Base-by-base conservation (phyloP, 371 early-diverging fungal species). In the Syncephalastrum racemosum region DNA sequence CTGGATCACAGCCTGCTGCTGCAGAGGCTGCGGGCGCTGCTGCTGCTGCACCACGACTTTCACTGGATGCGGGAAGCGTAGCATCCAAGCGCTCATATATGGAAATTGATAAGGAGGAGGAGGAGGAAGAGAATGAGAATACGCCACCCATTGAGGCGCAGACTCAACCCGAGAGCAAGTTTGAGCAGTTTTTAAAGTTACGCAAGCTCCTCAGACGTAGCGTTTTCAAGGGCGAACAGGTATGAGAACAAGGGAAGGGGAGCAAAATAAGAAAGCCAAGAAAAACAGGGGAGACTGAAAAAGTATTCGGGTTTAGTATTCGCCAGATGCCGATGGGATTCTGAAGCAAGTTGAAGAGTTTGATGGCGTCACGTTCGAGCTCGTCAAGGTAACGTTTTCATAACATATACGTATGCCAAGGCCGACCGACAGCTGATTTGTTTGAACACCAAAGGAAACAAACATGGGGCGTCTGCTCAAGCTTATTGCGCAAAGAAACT, bases 401-500 rank as follows among this genome's bases (percentile, higher is more conserved):
- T 19, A 6, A 8, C 20, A 14, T 22, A 39, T 31, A 31, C 36
- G 36, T 31, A 31, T 31, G 36, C 36, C 36, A 31, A 31, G 36
- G 36, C 6, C 36, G n/a, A 8, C 2, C 27, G 19, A 16, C 27
- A 58, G 43, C 50, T 16, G 15, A 24, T 46, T 45, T 47, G 7
- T n/a, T 36, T 50, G 52, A 18, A 24, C n/a, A 49, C 13, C 10
- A 31, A 51, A 77, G 75, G 73, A 78, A 63, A 75, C 78, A n/a
- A 73, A 62, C 20, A 78, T 78, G 78, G 78, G 78, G 19, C 70
- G 68, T 46, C 52, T 78, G 8, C 60, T 78, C 53, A 78, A 78
- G 53, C 50, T 75, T 39, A 72, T 76, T 43, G 58, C 71, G 18
- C 65, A 73, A 60, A 57, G 54, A 47, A 41, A 56, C 23, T 76